phyloP scores from a whole-genome alignment of 192 early-diverging fungal species.

The Coemansia sp. region DNA sequence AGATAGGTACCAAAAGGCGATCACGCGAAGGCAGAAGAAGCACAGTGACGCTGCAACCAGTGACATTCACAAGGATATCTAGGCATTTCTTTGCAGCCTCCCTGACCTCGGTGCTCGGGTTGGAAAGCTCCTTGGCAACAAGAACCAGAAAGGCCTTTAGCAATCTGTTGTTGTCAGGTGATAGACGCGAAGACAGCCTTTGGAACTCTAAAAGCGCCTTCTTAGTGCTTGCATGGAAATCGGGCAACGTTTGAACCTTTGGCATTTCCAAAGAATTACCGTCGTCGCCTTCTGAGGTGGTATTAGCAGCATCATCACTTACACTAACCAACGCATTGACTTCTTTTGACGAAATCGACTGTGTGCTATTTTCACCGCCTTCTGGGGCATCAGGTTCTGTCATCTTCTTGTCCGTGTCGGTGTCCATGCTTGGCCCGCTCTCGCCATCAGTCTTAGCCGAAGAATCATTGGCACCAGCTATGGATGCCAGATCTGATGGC shows the following conservation, averaged over 20 bases:
- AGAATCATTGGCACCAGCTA: neutral
- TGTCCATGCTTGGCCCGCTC: neutral
- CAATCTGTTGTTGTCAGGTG: constrained; percentile 40
- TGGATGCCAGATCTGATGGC: neutral
- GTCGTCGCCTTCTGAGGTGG: constrained; percentile 3
- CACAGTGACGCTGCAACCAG: constrained; percentile 76
- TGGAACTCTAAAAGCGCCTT: constrained; percentile 30
- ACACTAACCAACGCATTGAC: neutral
- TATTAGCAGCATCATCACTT: neutral
- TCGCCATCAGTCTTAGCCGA: neutral
- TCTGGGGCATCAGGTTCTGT: neutral
- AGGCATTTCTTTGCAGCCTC: constrained; percentile 84
- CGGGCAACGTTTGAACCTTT: neutral
- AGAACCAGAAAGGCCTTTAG: constrained; percentile 53
- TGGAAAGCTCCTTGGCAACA: constrained; percentile 88
- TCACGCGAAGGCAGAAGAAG: constrained; percentile 83
- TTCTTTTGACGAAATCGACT: neutral
- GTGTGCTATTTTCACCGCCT: neutral
- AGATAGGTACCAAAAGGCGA: constrained; percentile 86
- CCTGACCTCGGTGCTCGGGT: constrained; percentile 84
- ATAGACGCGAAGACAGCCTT: constrained; percentile 28
- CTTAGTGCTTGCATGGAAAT: constrained; percentile 3
- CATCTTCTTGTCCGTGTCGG: neutral
- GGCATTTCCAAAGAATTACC: neutral
- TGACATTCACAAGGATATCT: constrained; percentile 76